Evolutionary conservation across 2,329 filamentous ascomycete species (phyloP).

Genomic region (Fusarium setosum): DNA sequence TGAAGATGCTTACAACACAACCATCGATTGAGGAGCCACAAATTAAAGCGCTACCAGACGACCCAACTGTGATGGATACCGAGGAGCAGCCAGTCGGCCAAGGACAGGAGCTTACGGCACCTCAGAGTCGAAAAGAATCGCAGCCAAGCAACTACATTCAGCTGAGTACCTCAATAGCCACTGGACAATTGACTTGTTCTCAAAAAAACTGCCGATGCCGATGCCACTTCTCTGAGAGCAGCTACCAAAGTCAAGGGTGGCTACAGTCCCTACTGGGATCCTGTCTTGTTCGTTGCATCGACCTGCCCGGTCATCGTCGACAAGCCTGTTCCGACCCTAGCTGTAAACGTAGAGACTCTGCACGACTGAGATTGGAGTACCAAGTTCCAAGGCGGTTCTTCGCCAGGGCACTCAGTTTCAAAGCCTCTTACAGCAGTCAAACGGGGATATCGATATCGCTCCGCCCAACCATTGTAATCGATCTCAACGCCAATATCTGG

Average conservation of each 20-base stretch:
- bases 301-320: background rate
- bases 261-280: slow-evolving; percentile 10
- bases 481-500: accelerated
- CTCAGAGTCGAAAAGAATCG: too few relatives aligned
- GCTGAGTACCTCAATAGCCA: background rate
- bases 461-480: background rate
- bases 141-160: background rate
- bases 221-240: slow-evolving; percentile 7
- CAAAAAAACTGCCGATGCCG: slow-evolving; percentile 5
- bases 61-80: background rate
- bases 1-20: background rate
- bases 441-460: slow-evolving; percentile 9
- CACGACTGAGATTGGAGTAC: slow-evolving; percentile 6
- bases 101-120: background rate
- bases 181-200: accelerated
- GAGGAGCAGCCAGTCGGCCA: background rate
- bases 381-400: slow-evolving; percentile 24
- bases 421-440: background rate
- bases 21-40: background rate
- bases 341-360: background rate
- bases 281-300: slow-evolving; percentile 12
- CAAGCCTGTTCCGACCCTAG: background rate
- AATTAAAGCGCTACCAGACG: background rate
- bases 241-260: slow-evolving; percentile 7
- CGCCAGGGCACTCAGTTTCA: background rate